A percentile compares a stretch with the other conserved stretches of the same genome.
Conservation (phyloP, 2,329 filamentous ascomycete species). For the Diaporthe vexans region DNA sequence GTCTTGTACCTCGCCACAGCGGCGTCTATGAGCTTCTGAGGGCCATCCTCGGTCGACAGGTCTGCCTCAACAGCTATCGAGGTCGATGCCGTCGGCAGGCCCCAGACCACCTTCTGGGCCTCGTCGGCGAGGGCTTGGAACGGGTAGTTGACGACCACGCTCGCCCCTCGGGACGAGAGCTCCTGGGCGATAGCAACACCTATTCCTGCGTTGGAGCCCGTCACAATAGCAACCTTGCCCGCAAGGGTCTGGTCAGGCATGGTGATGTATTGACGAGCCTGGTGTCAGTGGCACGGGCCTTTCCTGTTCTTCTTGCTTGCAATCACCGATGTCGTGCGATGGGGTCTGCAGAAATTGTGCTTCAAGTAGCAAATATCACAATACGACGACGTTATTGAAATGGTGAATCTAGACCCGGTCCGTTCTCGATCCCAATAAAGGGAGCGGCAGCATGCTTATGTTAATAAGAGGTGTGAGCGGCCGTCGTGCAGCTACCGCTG, state of each 20-base stretch:
- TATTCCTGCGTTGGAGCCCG: constrained; percentile 59
- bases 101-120: constrained; percentile 48
- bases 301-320: background rate
- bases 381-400: no score
- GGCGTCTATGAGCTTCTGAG: constrained; percentile 52
- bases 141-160: constrained; percentile 64
- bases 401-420: background rate
- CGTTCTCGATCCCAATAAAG: background rate
- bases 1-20: constrained; percentile 52
- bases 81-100: constrained; percentile 46
- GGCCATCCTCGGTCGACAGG: constrained; percentile 54
- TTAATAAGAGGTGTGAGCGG: background rate
- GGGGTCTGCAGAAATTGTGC: background rate
- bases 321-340: background rate
- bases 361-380: background rate
- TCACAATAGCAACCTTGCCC: constrained; percentile 66
- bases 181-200: constrained; percentile 60
- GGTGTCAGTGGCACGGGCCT: background rate
- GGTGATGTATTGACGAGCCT: background rate
- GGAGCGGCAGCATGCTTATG: background rate
- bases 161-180: constrained; percentile 60
- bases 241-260: constrained; percentile 43
- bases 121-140: constrained; percentile 48
- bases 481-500: background rate
- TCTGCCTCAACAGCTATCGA: constrained; percentile 59